Percentiles rank a stretch among this genome's conserved stretches.
phyloP scores from a whole-genome alignment of 2,329 filamentous ascomycete species.

The Knufia petricola region DNA sequence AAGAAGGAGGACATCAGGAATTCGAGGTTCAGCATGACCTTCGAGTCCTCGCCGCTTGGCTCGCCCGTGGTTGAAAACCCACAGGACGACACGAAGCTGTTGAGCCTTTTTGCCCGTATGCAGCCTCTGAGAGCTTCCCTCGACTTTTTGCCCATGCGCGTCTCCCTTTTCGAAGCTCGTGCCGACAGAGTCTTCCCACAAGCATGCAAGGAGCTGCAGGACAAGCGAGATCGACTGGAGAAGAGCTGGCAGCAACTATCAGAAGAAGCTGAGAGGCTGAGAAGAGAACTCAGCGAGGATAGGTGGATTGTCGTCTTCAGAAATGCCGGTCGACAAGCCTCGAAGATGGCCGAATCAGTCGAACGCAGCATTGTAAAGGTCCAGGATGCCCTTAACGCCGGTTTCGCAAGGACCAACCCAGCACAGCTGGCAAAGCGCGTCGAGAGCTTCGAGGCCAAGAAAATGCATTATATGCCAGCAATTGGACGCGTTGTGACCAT shows the following conservation, averaged over 20 bases:
- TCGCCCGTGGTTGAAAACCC: constrained; percentile 37
- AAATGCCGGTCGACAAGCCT: constrained; percentile 79
- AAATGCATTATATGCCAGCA: constrained; percentile 83
- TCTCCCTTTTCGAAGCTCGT: constrained; percentile 74
- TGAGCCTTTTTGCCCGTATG: constrained; percentile 89
- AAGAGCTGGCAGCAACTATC: constrained; percentile 81
- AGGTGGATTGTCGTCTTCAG: constrained; percentile 94
- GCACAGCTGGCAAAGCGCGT: constrained; percentile 68
- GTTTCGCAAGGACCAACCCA: constrained; percentile 62
- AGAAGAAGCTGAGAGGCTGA: constrained; percentile 76
- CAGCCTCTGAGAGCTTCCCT: constrained; percentile 85
- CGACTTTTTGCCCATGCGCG: constrained; percentile 89
- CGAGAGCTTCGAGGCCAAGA: constrained; percentile 90
- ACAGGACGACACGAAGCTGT: constrained; percentile 76
- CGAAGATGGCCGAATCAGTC: constrained; percentile 95
- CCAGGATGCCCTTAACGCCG: constrained; percentile 65
- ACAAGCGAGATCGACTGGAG: constrained; percentile 64
- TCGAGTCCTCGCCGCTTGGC: constrained; percentile 37
- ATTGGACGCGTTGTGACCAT: constrained; percentile 85
- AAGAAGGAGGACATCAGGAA: constrained; percentile 42
- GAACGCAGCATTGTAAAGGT: constrained; percentile 78
- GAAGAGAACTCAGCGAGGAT: constrained; percentile 87
- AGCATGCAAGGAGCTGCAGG: constrained; percentile 79
- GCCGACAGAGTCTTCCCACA: constrained; percentile 75
- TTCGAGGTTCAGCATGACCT: constrained; percentile 56